Evolutionary conservation across 1,284 basidiomycete species (phyloP), one percentile per base, ranked within the genome.

Genomic region (Trichosporon ovoides): DNA sequence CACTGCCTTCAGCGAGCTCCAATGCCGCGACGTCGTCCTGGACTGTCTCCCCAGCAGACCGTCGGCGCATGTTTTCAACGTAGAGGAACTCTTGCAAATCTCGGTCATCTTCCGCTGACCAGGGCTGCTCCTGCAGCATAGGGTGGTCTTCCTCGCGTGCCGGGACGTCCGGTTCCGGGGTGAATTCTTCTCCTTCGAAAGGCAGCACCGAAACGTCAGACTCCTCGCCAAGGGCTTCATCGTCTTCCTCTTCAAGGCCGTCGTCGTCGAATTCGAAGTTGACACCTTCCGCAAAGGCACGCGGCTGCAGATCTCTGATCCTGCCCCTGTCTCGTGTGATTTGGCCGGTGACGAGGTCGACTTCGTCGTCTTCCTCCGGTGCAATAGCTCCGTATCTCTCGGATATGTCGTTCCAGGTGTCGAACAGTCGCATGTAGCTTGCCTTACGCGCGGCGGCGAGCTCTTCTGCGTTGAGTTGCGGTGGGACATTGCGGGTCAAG

Each of bases 351-450:
- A 37, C 18, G 19, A 77, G 49, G 59, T 78, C 76, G 22, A 77
- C 66, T 58, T 77, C 76, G 56, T 77, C 76, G 59, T 77, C 77
- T 3, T 78, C 76, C 36, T 74, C 73, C 7, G 65, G 62, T 9
- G 57, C 58, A 7, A 76, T 57, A 14, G 58, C 54, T 16, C 67
- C 66, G 59, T 76, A 77, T 58, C 71, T 73, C 19, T 69, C 65
- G 3, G 65, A 61, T 50, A 78, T 66, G 16, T 60, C 50, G 24
- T 74, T 68, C 72, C 73, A 78, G 1, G 62, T 62, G 1, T 59
- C 56, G 10, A 35, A 34, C 9, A 59, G 51, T 11, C 50, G 50
- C 10, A 37, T 16, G 24, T 31, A 48, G 43, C 43, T 48, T 1
- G 43, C 43, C 22, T 31, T 28, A 3, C 43, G 43, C 14, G 22